A percentile compares a stretch with the other conserved stretches of the same genome.
These are phyloP conservation scores for Trypanosoma boissoni DNA, from an alignment of 208 protist genomes.

Conservation along the genomic window DNA sequence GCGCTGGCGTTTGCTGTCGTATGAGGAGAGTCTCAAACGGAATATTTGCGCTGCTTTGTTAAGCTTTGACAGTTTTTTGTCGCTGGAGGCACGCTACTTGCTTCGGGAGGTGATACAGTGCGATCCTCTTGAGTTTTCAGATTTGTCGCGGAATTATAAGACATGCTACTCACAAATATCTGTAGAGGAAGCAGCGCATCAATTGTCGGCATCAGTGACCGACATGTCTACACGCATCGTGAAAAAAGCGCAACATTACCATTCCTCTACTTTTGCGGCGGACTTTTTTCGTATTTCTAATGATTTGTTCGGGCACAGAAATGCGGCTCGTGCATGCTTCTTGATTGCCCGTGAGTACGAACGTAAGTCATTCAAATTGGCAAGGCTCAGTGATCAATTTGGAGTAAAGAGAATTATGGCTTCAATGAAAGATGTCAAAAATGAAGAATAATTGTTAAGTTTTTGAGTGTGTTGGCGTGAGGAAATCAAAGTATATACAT, in stretches of 20 bases:
- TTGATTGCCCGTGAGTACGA: slow-evolving; percentile 29
- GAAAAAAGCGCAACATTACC: slow-evolving; percentile 7
- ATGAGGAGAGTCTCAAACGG: no score
- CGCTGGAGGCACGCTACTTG: no score
- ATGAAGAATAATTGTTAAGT: not conserved
- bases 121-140: not conserved
- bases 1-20: no score
- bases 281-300: slow-evolving; percentile 44
- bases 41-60: slow-evolving; percentile 14
- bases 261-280: slow-evolving; percentile 16
- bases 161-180: slow-evolving; percentile 23
- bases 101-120: not conserved
- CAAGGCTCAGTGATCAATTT: slow-evolving; percentile 4
- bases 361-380: not conserved
- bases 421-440: slow-evolving; percentile 3
- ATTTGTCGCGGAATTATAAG: not conserved
- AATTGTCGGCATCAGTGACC: slow-evolving; percentile 9
- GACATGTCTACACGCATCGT: slow-evolving; percentile 21
- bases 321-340: slow-evolving; percentile 37
- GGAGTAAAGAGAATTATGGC: not conserved
- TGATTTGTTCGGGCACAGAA: slow-evolving; percentile 42
- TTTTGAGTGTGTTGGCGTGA: no score
- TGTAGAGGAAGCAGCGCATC: slow-evolving; percentile 11
- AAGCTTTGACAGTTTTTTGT: slow-evolving; percentile 7
- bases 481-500: no score